These are phyloP conservation scores for Podochytrium sp. DNA, from an alignment of 192 early-diverging fungal genomes.

Conservation along the genomic window DNA sequence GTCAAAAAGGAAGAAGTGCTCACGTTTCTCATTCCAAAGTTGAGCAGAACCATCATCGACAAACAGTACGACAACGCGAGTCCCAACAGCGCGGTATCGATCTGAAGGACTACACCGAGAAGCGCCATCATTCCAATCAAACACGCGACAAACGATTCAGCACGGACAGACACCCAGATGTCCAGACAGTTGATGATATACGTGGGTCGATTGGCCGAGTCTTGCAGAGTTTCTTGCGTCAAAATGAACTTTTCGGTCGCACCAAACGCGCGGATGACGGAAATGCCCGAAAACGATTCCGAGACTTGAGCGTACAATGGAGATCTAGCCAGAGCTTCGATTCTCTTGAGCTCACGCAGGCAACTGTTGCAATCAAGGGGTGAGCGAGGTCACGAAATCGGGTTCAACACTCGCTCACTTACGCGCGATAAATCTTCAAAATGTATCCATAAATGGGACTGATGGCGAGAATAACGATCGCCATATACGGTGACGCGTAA, in stretches of 20 bases:
- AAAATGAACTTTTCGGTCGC: slow-evolving; percentile 74
- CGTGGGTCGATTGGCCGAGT: slow-evolving; percentile 60
- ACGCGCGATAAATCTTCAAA: slow-evolving; percentile 17
- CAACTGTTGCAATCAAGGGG: no score
- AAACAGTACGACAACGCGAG: neutral
- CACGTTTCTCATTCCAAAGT: neutral
- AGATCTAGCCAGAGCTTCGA: slow-evolving; percentile 20
- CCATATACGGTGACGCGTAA: neutral
- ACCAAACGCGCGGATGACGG: slow-evolving; percentile 62
- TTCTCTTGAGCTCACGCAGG: slow-evolving; percentile 73
- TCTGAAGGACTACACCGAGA: slow-evolving; percentile 10
- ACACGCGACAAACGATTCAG: neutral
- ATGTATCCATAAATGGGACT: neutral
- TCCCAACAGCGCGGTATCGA: neutral
- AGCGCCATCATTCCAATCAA: neutral
- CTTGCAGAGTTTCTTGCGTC: slow-evolving; percentile 64
- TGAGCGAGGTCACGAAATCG: no score
- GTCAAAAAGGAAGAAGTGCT: neutral
- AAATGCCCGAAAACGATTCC: slow-evolving; percentile 60
- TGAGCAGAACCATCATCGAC: neutral
- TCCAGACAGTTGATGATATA: neutral
- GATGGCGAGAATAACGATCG: neutral
- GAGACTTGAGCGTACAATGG: slow-evolving; percentile 79
- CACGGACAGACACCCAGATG: slow-evolving; percentile 12
- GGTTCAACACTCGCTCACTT: no score